phyloP scores from a whole-genome alignment of 345 rosid species.

The Citrus sp. region DNA sequence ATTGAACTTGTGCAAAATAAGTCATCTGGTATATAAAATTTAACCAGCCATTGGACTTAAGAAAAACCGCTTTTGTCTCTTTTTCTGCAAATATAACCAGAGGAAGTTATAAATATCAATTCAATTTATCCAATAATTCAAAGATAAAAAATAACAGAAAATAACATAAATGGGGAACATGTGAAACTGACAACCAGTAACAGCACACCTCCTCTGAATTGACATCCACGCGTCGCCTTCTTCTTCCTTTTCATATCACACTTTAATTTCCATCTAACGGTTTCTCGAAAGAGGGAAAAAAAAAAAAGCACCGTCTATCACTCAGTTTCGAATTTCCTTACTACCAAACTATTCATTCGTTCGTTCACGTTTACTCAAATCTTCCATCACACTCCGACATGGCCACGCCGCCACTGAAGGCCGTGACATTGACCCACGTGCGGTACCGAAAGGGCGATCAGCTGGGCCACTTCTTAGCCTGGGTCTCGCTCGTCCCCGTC shows the following conservation, averaged over 20 bases:
- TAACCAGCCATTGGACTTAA: no score
- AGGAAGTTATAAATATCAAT: no score
- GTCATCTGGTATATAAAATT: no score
- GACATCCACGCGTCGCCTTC: background rate
- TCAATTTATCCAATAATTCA: no score
- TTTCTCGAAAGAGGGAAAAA: background rate
- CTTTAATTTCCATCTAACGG: background rate
- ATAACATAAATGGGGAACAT: no score
- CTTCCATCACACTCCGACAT: background rate
- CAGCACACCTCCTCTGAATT: background rate
- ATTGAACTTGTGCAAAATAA: no score
- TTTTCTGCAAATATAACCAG: no score
- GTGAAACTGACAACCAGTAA: no score
- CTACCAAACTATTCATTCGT: background rate
- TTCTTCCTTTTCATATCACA: background rate
- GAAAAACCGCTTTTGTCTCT: no score
- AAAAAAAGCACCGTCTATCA: no score
- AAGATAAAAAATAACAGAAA: no score
- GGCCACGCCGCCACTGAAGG: slow-evolving; percentile 39
- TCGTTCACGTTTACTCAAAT: background rate
- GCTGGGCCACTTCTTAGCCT: slow-evolving; percentile 82
- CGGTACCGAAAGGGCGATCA: slow-evolving; percentile 74
- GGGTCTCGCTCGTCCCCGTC: slow-evolving; percentile 87
- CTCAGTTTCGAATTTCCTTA: no score
- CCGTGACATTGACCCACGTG: slow-evolving; percentile 86